These are phyloP conservation scores for Mycosphaerella sp. DNA, from an alignment of 2,329 filamentous ascomycete genomes.

Conservation along the genomic window DNA sequence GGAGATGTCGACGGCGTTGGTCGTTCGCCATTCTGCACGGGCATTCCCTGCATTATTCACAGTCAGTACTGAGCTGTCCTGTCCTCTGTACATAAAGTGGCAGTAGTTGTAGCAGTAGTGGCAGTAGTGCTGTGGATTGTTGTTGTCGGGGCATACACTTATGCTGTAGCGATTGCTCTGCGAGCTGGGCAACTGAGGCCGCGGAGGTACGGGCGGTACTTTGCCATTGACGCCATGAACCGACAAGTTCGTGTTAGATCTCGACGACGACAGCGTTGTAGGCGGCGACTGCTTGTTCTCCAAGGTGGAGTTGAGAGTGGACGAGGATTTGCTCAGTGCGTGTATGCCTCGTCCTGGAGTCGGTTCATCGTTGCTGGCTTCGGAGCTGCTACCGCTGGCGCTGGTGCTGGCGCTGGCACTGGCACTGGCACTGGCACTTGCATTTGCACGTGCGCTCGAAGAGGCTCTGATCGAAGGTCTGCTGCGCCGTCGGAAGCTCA, in stretches of 20 bases:
- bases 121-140: too few species aligned
- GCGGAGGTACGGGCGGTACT: conserved; percentile 34
- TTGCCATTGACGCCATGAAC: conserved; percentile 44
- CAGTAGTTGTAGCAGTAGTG: too few species aligned
- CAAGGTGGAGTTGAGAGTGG: conserved; percentile 53
- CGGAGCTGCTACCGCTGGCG: conserved; percentile 47
- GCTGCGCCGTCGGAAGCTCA: conserved; percentile 20
- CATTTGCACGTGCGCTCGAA: conserved; percentile 26
- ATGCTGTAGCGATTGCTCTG: conserved; percentile 56
- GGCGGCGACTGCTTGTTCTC: conserved; percentile 66
- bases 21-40: conserved; percentile 25
- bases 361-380: conserved; percentile 13
- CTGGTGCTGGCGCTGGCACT: conserved; percentile 5
- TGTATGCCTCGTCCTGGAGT: not conserved
- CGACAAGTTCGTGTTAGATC: conserved; percentile 54
- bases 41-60: conserved; percentile 16
- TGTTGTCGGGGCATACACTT: conserved; percentile 21
- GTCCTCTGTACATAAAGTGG: not conserved
- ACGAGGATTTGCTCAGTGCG: conserved; percentile 51
- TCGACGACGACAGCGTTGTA: conserved; percentile 61
- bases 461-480: conserved; percentile 17
- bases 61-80: not conserved
- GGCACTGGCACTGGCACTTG: conserved; percentile 45
- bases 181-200: conserved; percentile 29
- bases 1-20: conserved; percentile 52